Base-by-base conservation (phyloP, 805 yeast species). In the Saturnispora ahearnii region DNA sequence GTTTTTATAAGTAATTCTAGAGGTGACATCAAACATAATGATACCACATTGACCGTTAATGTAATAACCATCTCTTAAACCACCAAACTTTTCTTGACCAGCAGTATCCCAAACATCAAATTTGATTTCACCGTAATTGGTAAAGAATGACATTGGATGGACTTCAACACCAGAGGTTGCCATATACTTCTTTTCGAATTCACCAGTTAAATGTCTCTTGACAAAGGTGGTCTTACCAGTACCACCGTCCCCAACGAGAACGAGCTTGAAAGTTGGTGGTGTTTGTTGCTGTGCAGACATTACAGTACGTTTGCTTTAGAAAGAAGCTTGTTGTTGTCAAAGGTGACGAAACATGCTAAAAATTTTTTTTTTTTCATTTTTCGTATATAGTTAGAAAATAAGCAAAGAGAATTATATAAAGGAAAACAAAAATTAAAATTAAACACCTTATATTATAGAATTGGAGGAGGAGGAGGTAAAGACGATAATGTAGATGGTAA, bases 41-140 rank as follows among this genome's bases (percentile, higher is more conserved):
- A 93, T 93, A 77, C 98, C 99, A 81, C 99, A 93, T 77, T 93
- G 96, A 68, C 99, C 99, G 72, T 93, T 91, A 72, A 93, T 93
- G 77, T 93, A 93, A 79, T 93, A 93, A 69, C 99, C 99, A 68
- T 93, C 99, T 80, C 99, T 90, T 68, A 93, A 79, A 64, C 99
- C 99, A 73, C 99, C 99, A 63, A 93, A 93, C 77, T 93, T 93
- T 77, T 93, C 99, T 79, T 93, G 99, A 58, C 99, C 99, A 52
- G 99, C 99, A 50, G 99, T 93, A 73, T 93, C 99, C 99, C 99
- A 93, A 65, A 93, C 97, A 70, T 93, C 97, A 73, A 93, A 93
- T 73, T 87, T 91, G 76, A 93, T 88, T 75, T 91, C 96, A 76
- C 99, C 99, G 68, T 75, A 93, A 79, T 91, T 91, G 70, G 99